phyloP scores from a whole-genome alignment of 2,329 filamentous ascomycete species.

The Neofusicoccum sp. region DNA sequence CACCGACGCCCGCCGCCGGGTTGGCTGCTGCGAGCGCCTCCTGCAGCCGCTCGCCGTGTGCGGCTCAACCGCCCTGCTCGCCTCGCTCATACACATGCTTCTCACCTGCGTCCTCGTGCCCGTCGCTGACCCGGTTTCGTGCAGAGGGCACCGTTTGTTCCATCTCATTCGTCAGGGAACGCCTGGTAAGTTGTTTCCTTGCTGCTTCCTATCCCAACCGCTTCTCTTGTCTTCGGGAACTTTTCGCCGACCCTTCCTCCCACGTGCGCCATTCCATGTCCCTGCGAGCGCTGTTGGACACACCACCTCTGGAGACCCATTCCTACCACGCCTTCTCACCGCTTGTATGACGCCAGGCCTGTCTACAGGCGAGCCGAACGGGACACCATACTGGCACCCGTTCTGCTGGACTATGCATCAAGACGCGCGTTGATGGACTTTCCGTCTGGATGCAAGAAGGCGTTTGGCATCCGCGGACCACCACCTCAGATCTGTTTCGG shows the following conservation, averaged over 20 bases:
- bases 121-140: slow-evolving; percentile 19
- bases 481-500: slow-evolving; percentile 9
- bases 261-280: background rate
- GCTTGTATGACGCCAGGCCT: background rate
- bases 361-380: background rate
- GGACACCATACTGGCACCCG: background rate
- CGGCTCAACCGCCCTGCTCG: slow-evolving; percentile 13
- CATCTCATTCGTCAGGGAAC: slow-evolving; percentile 81
- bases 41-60: slow-evolving; percentile 9
- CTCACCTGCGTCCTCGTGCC: slow-evolving; percentile 20
- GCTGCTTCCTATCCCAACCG: slow-evolving; percentile 23
- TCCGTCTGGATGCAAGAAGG: background rate
- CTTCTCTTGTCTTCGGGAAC: slow-evolving; percentile 18
- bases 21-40: background rate
- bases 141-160: slow-evolving; percentile 79
- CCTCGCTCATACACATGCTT: background rate
- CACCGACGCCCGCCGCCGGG: background rate
- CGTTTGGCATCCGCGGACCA: background rate
- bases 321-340: background rate
- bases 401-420: background rate
- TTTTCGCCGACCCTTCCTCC: slow-evolving; percentile 19
- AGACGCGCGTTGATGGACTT: background rate
- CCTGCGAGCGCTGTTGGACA: background rate
- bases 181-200: slow-evolving; percentile 61
- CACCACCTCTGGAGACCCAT: background rate